Conservation (phyloP, 2,329 filamentous ascomycete genomes). For the Phialophora verrucosa region DNA sequence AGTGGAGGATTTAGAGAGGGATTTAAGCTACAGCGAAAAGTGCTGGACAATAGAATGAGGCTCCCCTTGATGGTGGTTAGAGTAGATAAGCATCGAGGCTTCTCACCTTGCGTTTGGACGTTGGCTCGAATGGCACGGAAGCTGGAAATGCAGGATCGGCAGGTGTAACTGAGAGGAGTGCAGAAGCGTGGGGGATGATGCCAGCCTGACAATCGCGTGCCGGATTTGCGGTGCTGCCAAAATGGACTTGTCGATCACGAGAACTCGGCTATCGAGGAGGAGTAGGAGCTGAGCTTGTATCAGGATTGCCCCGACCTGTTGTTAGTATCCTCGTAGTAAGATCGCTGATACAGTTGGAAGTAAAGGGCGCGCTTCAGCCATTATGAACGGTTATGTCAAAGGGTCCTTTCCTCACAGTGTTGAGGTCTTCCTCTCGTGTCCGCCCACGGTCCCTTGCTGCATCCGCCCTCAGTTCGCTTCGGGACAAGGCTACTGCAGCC, state of each 20-base stretch:
- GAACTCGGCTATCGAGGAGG: constrained; percentile 7
- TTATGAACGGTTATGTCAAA: not conserved
- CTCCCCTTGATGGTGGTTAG: not conserved
- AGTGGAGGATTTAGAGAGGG: not conserved
- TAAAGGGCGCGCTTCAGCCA: not conserved
- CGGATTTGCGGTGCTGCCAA: not conserved
- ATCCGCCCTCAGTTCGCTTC: constrained; percentile 4
- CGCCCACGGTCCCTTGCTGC: constrained; percentile 3
- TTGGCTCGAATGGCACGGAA: constrained; percentile 7
- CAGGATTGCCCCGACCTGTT: not conserved
- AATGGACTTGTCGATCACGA: constrained; percentile 4
- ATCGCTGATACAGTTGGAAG: not conserved
- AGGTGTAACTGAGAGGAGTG: not conserved
- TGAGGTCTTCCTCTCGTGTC: not conserved
- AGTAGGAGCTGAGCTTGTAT: not conserved
- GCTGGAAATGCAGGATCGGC: not conserved
- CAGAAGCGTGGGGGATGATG: constrained; percentile 4
- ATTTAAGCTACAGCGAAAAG: not conserved
- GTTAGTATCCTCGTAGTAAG: not conserved
- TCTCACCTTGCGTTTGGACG: not conserved
- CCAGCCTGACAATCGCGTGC: not conserved
- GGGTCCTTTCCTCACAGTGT: not conserved
- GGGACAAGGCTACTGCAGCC: constrained; percentile 17
- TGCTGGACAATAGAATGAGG: not conserved
- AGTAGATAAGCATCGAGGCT: constrained; percentile 1